Base-by-base conservation (phyloP, 2,329 filamentous ascomycete genomes). In the Huntiella decipiens region DNA sequence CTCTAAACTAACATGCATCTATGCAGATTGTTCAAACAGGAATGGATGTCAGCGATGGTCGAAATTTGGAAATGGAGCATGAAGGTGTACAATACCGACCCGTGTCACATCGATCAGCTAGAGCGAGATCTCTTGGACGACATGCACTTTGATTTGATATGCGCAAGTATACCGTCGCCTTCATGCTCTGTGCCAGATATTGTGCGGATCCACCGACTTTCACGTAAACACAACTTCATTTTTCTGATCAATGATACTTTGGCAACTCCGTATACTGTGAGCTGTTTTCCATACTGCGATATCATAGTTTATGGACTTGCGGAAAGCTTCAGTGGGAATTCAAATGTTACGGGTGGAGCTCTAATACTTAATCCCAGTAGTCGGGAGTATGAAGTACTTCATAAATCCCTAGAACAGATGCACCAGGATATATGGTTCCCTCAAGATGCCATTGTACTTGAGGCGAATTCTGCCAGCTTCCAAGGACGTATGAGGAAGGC, bases 261-360 rank as follows among this genome's bases (percentile, higher is more conserved):
- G 39, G 61, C 60, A n/a, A 62, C 61, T 22, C 66, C 67, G 46
- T 62, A 57, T 53, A 71, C 70, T 53, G 54, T 71, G 48, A 67
- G 76, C 53, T 55, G 77, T 32, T 55, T 73, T 3, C 52, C 57
- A 4, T 57, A 62, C 0, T 64, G 66, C 1, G 71, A 77, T 51
- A 55, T 73, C 0, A 50, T 77, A 28, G 52, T 71, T 12, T 67
- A 67, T 0, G 69, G 65, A 17, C 59, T 75, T 12, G 75, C 71
- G n/a, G 77, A 77, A 56, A 63, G 64, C 1, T 76, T 78, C 53
- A 71, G 60, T 50, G 74, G 74, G 12, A 66, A 66, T 49, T 63
- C 70, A 16, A 64, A 77, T 52, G 66, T 70, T 41, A 66, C 75
- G 60, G 70, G 60, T 32, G 72, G 66, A n/a, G 66, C 64, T 43